Percentiles rank a stretch among this genome's conserved stretches.
Conservation (phyloP, 768 basidiomycete species). For the Pleurotus tuoliensis region DNA sequence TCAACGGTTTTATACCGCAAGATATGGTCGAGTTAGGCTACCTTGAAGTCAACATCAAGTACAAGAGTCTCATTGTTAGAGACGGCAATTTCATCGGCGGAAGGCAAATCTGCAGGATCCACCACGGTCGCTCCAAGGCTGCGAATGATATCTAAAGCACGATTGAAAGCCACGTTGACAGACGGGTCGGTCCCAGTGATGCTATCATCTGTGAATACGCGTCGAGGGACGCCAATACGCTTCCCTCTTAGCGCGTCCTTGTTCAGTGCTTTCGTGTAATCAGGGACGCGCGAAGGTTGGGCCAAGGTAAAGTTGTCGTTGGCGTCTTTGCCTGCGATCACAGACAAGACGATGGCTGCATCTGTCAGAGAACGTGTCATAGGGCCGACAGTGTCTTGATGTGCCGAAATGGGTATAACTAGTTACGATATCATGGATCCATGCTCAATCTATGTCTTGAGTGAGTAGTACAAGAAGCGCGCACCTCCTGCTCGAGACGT, state of each 20-base stretch:
- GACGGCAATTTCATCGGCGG: conserved; percentile 44
- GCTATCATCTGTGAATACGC: conserved; percentile 30
- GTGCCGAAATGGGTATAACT: conserved; percentile 57
- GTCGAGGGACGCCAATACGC: conserved; percentile 51
- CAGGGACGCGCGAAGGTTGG: conserved; percentile 49
- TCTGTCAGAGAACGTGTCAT: conserved; percentile 51
- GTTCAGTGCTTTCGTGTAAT: conserved; percentile 51
- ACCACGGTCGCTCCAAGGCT: conserved; percentile 47
- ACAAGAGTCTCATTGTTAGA: conserved; percentile 58
- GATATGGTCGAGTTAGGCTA: neutral
- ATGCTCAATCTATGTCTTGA: neutral
- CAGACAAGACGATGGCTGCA: conserved; percentile 48
- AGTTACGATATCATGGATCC: neutral
- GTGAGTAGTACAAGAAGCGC: neutral
- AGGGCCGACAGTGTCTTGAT: conserved; percentile 60
- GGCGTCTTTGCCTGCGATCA: conserved; percentile 52
- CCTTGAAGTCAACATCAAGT: conserved; percentile 56
- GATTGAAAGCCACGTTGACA: conserved; percentile 35
- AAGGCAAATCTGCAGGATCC: conserved; percentile 60
- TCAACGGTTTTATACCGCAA: neutral
- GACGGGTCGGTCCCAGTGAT: conserved; percentile 30
- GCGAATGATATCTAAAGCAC: conserved; percentile 32
- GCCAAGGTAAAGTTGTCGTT: conserved; percentile 52
- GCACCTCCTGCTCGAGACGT: conserved; percentile 57
- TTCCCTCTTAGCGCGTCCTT: conserved; percentile 44